These are phyloP conservation scores for Pseudogymnoascus sp. DNA, from an alignment of 2,329 filamentous ascomycete species.

Conservation along the genomic window DNA sequence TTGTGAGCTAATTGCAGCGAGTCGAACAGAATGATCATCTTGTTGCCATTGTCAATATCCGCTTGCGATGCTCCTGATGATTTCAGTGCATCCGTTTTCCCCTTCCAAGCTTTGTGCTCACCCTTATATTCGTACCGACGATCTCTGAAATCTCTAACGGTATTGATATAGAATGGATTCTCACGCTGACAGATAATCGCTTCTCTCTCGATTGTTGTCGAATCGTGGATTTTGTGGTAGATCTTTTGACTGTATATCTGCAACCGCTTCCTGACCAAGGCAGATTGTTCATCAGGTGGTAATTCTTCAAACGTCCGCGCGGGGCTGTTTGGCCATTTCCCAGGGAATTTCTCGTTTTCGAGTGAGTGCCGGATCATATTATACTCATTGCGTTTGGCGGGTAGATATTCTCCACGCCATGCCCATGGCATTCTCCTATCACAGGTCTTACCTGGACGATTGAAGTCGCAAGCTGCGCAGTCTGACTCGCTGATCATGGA, in stretches of 20 bases:
- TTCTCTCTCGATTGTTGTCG: conserved; percentile 84
- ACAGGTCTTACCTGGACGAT: conserved; percentile 92
- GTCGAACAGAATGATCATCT: conserved; percentile 96
- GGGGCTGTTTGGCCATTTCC: conserved; percentile 64
- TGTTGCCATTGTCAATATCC: conserved; percentile 91
- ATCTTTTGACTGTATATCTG: conserved; percentile 96
- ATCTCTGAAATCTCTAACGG: conserved; percentile 91
- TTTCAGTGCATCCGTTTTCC: conserved; percentile 83
- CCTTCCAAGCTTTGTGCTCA: conserved; percentile 97
- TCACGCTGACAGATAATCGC: conserved; percentile 98
- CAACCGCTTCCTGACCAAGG: conserved; percentile 74
- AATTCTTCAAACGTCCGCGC: conserved; percentile 74
- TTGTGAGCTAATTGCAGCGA: conserved; percentile 96
- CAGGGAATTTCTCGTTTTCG: conserved; percentile 88
- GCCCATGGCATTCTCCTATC: conserved; percentile 92
- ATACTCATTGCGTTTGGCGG: conserved; percentile 94
- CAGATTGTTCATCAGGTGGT: conserved; percentile 72
- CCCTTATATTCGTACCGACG: conserved; percentile 98
- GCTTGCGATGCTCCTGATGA: conserved; percentile 64
- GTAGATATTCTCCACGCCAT: conserved; percentile 95
- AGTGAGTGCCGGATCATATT: conserved; percentile 95
- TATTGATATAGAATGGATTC: conserved; percentile 97
- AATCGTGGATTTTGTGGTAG: conserved; percentile 97
- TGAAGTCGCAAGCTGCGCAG: conserved; percentile 97
- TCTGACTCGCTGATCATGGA: conserved; percentile 98